Evolutionary conservation across 371 early-diverging fungal species (phyloP), one percentile per base, ranked within the genome.

Genomic region (Thermomucor indicae-seudaticae): DNA sequence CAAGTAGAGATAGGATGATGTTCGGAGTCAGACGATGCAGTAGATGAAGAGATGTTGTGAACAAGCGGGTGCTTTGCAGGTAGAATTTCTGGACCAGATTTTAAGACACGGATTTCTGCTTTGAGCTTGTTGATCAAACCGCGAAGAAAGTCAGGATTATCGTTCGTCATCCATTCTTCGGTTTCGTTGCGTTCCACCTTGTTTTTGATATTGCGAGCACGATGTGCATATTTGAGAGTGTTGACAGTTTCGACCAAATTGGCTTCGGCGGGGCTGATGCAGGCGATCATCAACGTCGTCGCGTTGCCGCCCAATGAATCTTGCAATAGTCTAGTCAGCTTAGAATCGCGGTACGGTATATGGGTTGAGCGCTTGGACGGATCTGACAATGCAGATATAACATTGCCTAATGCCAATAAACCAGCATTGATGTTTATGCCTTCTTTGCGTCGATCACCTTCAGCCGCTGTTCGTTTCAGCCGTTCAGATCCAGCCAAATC

Each of bases 401-500:
- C 99, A 64, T 98, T 99, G 51, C 99, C 98, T n/a, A 99, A 81
- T 0, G 97, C 97, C 37, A 98, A 76, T 6, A 99, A 80, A 10
- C 99, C 99, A 12, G 91, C 87, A 76, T 99, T 99, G 62, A 99
- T 99, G 27, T 87, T 85, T 54, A 98, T 99, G 22, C 97, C 95
- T 71, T 99, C 99, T 68, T 92, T 93, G 29, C 89, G 90, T 34
- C 93, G 84, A 35, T 92, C 96, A 17, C 98, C 99, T 37, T 85
- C 85, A 1, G 98, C 96, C 27, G 90, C 80, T 2, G 99, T 98
- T 28, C 91, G 81, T 67, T 98, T 99, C 16, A 98, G 65, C 40
- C 99, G 83, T 63, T 99, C 99, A 14, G 91, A 90, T 10, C 99
- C 99, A 24, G 99, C 99, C 59, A 99, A 73, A 78, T 99, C 99